Evolutionary conservation across 345 rosid species (phyloP), one percentile per base, ranked within the genome.

Genomic region (Firmiana major): DNA sequence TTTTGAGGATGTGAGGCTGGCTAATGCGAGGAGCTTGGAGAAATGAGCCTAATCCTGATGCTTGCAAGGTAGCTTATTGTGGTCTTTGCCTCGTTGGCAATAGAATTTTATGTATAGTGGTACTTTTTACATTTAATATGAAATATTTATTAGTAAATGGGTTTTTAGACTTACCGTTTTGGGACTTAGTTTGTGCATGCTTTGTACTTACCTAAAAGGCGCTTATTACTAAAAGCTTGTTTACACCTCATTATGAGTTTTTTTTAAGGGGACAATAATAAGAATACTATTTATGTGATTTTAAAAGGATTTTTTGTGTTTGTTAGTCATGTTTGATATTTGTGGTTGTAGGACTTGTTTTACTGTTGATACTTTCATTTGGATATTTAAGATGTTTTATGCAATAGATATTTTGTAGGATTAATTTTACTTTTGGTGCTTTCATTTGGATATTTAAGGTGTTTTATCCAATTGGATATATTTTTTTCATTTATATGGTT

Each of bases 11-110:
- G 78, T 85, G 38, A 90, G 97, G 90, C 85, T 97, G 97, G 90
- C 85, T 97, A 59, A 88, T 97, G 93, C 88, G 91, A 48, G 99
- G 98, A 79, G 97, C 98, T 71, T 97, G 99, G 99, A 91, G 98
- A 86, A 91, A 97, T 84, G 97, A 94, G 74, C 91, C 96, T 42
- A 88, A 90, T 86, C 92, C 95, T 80, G 97, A 97, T 82, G 63
- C 85, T 60, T 97, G 99, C 94, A 91, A 88, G 99, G 99, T 97
- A 77, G 65, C 43, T 70, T 79, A 74, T 57, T 72, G 76, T 77
- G 40, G 31, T 63, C 46, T 65, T 65, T 21, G 17, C 9, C 51
- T 21, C 43, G 42, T 31, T 74, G 42, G 75, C 59, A 53, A 22
- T 42, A 13, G 60, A 63, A 71, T 78, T 17, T 60, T 22, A 17